Conservation (phyloP, 1,139 yeast genomes). For the Yamadazyma atlantica region DNA sequence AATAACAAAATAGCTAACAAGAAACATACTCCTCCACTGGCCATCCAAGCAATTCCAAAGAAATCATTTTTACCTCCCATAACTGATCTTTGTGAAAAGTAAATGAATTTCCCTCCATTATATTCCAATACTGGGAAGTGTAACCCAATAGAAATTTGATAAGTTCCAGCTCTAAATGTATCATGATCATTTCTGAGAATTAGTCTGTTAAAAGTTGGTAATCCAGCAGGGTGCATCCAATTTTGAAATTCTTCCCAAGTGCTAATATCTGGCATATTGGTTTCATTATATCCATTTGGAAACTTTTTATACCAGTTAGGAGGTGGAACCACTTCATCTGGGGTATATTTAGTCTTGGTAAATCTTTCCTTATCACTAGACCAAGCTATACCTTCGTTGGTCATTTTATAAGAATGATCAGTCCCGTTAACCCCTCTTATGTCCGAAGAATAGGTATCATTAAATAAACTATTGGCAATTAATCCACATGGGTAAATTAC, state of each 20-base stretch:
- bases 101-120: constrained; percentile 79
- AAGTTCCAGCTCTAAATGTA: constrained; percentile 61
- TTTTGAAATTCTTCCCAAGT: constrained; percentile 77
- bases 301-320: constrained; percentile 68
- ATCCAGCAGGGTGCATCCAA: constrained; percentile 96
- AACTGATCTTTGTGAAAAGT: constrained; percentile 79
- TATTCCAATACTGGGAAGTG: constrained; percentile 87
- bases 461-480: constrained; percentile 73
- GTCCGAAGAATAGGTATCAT: constrained; percentile 59
- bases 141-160: constrained; percentile 70
- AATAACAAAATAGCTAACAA: constrained; percentile 59
- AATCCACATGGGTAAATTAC: constrained; percentile 74
- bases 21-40: constrained; percentile 87
- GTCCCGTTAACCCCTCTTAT: constrained; percentile 40
- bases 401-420: constrained; percentile 44
- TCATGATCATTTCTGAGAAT: constrained; percentile 76
- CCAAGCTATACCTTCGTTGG: constrained; percentile 68
- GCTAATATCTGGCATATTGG: constrained; percentile 61
- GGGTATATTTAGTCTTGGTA: constrained; percentile 57
- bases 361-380: constrained; percentile 55
- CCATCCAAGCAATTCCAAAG: constrained; percentile 86
- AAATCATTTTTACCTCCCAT: constrained; percentile 90
- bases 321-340: constrained; percentile 70
- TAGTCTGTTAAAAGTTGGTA: constrained; percentile 81
- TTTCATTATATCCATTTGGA: constrained; percentile 70